Evolutionary conservation across 1,284 basidiomycete species (phyloP).

Genomic region (Paramarasmius palmivorus): DNA sequence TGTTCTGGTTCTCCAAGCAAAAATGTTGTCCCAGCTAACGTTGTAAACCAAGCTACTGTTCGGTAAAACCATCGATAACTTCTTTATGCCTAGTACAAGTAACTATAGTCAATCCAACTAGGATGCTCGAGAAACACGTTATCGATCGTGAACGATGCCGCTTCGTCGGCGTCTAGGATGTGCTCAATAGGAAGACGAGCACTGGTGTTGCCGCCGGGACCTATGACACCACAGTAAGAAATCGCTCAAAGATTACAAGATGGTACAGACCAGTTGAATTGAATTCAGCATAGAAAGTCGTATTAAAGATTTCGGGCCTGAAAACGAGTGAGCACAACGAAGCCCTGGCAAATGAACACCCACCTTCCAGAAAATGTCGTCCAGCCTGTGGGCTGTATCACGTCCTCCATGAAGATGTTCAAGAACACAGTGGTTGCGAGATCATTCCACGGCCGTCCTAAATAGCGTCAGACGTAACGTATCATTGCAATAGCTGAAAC

Average conservation of each 20-base stretch:
- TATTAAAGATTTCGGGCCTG: slow-evolving; percentile 50
- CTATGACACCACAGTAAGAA: slow-evolving; percentile 28
- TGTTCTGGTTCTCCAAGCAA: no score
- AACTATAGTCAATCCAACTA: slow-evolving; percentile 56
- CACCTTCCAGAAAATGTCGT: slow-evolving; percentile 41
- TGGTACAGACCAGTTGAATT: slow-evolving; percentile 45
- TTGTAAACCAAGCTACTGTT: no score
- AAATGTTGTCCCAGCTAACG: no score
- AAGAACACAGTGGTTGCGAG: slow-evolving; percentile 56
- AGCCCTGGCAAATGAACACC: slow-evolving; percentile 28
- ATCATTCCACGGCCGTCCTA: slow-evolving; percentile 66
- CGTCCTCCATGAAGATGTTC: slow-evolving; percentile 60
- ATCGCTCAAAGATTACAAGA: background rate
- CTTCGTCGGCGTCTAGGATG: slow-evolving; percentile 42
- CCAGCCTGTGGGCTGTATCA: slow-evolving; percentile 52
- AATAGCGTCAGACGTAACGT: background rate
- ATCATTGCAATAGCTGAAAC: slow-evolving; percentile 19
- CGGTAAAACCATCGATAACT: no score
- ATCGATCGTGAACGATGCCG: slow-evolving; percentile 43
- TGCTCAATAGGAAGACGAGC: slow-evolving; percentile 48
- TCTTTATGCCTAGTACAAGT: no score
- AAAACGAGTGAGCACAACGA: background rate
- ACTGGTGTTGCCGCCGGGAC: slow-evolving; percentile 53
- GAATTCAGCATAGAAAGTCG: slow-evolving; percentile 63
- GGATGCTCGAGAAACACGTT: slow-evolving; percentile 50